Base-by-base conservation (phyloP, 2,329 filamentous ascomycete species). In the Diaporthe vaccinii region DNA sequence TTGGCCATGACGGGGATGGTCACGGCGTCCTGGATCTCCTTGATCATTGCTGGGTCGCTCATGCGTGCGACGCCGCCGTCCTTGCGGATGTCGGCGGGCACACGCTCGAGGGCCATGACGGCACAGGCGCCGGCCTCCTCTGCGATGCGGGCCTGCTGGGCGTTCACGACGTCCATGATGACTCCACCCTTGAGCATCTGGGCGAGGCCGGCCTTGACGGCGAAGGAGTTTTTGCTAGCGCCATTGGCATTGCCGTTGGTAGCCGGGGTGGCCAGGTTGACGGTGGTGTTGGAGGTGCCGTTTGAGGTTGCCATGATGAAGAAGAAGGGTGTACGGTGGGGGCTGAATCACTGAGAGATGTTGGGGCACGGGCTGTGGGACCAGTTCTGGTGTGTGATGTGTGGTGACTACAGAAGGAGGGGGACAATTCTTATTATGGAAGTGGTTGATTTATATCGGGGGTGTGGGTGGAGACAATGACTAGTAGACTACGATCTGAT, bases 1-100 rank as follows among this genome's bases (percentile, higher is more conserved):
- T 99, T 99, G 78, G 97, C 97, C 97, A 99, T 98, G 85, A 99
- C 97, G 80, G 97, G 97, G 81, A 98, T 98, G 72, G 96, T 98
- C 62, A 98, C 97, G 55, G 95, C 93, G 4, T 90, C 91, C 92
- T 98, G 97, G 84, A 99, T 98, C 85, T 96, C 94, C 86, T 94
- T 93, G 89, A 98, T 98, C 91, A 98, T 94, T 80, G 90, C 88
- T 2, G 97, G 97, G 87, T 98, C 96, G 2, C 94, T 97, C 97
- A 99, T 99, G 85, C 97, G 94, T 17, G 95, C 95, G 31, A 99
- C 97, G 82, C 97, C 97, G 80, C 97, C 97, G 84, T 98, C 90
- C 77, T 89, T 92, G 80, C 97, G 93, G 84, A 99, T 99, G 85
- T 99, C 97, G 81, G 97, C 96, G 70, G 97, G 97, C 68, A 98